These are phyloP conservation scores for Cladorrhinum samala DNA, from an alignment of 495 filamentous ascomycete genomes.

Conservation along the genomic window DNA sequence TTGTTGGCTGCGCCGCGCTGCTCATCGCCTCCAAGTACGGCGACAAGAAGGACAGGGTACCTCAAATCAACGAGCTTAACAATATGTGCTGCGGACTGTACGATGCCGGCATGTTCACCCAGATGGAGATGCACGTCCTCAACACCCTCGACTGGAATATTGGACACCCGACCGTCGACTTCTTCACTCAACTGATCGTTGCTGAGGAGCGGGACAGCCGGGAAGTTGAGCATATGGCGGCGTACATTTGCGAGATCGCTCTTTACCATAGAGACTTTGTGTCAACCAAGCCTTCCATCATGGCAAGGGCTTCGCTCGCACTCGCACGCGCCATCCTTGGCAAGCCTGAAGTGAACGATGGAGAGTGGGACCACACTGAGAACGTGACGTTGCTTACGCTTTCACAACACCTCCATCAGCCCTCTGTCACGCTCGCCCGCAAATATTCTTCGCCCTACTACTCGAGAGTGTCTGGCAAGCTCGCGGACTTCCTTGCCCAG, in stretches of 20 bases:
- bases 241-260: constrained; percentile 90
- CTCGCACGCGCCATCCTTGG: constrained; percentile 81
- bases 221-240: constrained; percentile 89
- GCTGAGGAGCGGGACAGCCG: constrained; percentile 65
- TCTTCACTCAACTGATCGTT: constrained; percentile 74
- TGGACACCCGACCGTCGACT: constrained; percentile 91
- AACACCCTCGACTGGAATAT: constrained; percentile 96
- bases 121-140: constrained; percentile 99
- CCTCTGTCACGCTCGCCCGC: constrained; percentile 75
- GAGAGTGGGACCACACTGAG: constrained; percentile 75
- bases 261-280: constrained; percentile 96
- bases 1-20: constrained; percentile 93
- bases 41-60: constrained; percentile 94
- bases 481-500: constrained; percentile 80
- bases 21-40: constrained; percentile 98
- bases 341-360: constrained; percentile 65
- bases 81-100: constrained; percentile 99
- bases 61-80: constrained; percentile 90
- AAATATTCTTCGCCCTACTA: constrained; percentile 83
- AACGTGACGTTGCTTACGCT: constrained; percentile 72
- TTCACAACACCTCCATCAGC: constrained; percentile 81
- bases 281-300: constrained; percentile 77
- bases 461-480: constrained; percentile 70
- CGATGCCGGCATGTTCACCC: constrained; percentile 98
- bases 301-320: constrained; percentile 80